A percentile compares a stretch with the other conserved stretches of the same genome.
phyloP scores from a whole-genome alignment of 2,329 filamentous ascomycete species.

The Lasiodiplodia theobromae region DNA sequence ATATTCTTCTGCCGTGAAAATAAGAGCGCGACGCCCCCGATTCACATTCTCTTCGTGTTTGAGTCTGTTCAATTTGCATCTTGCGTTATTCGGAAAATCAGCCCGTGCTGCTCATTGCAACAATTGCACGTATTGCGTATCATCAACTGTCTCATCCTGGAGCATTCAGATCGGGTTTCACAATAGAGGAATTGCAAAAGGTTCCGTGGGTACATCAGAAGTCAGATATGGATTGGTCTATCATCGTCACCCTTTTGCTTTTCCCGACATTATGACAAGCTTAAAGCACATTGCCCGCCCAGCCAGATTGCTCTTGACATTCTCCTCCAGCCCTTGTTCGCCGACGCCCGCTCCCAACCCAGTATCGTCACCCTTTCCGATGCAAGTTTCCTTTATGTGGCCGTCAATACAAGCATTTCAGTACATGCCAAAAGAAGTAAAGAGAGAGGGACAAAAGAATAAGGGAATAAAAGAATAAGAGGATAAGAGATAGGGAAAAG shows the following conservation, averaged over 20 bases:
- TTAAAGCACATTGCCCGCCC: not conserved
- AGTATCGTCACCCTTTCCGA: slow-evolving; percentile 21
- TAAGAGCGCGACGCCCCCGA: not conserved
- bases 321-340: not conserved
- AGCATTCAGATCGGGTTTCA: not conserved
- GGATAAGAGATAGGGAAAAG: slow-evolving; percentile 9
- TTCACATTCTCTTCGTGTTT: not conserved
- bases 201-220: slow-evolving; percentile 12
- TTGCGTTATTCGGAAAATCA: too few relatives aligned
- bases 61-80: too few relatives aligned
- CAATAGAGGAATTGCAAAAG: not conserved
- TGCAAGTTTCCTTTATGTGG: slow-evolving; percentile 17
- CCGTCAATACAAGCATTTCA: slow-evolving; percentile 3
- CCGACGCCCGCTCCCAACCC: slow-evolving; percentile 7
- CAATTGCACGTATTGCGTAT: too few relatives aligned
- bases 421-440: slow-evolving; percentile 8
- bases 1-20: not conserved
- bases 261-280: slow-evolving; percentile 23
- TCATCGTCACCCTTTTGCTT: not conserved
- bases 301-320: slow-evolving; percentile 1
- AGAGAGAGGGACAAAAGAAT: not conserved
- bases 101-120: too few relatives aligned
- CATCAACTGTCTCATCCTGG: too few relatives aligned
- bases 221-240: slow-evolving; percentile 30
- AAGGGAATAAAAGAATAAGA: not conserved